phyloP scores from a whole-genome alignment of 495 filamentous ascomycete species.

The Rhizodiscina lignyota region DNA sequence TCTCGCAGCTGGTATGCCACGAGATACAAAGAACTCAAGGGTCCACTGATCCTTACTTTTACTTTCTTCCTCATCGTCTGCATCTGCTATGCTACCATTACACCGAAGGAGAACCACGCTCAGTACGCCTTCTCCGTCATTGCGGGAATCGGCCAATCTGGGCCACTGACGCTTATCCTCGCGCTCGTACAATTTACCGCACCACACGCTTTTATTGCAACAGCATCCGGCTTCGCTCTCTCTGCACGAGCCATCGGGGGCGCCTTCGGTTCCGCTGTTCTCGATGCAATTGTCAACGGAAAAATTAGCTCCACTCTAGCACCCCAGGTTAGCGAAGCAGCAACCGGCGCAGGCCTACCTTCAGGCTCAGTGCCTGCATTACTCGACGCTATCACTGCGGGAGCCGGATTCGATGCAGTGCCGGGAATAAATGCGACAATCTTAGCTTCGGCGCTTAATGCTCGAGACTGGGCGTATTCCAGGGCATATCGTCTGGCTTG shows the following conservation, averaged over 20 bases:
- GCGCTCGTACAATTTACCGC: conserved; percentile 35
- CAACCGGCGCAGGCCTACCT: conserved; percentile 25
- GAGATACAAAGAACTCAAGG: conserved; percentile 30
- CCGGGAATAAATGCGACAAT: conserved; percentile 19
- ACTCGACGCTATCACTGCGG: conserved; percentile 22
- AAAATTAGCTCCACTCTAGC: conserved; percentile 24
- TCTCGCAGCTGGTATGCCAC: conserved; percentile 22
- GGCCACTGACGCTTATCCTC: conserved; percentile 29
- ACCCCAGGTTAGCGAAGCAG: conserved; percentile 18
- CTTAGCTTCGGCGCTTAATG: conserved; percentile 19
- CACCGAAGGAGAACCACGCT: conserved; percentile 24
- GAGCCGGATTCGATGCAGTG: conserved; percentile 13
- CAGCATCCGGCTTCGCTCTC: conserved; percentile 34
- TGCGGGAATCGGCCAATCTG: conserved; percentile 30
- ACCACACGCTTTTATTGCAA: conserved; percentile 34
- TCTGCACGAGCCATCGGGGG: conserved; percentile 34
- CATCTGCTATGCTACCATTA: conserved; percentile 31
- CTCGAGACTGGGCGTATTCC: conserved; percentile 25
- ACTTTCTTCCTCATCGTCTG: conserved; percentile 27
- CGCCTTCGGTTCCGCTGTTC: conserved; percentile 33
- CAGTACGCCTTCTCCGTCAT: conserved; percentile 32
- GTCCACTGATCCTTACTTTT: conserved; percentile 29
- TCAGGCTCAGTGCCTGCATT: conserved; percentile 19
- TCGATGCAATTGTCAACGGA: conserved; percentile 35
- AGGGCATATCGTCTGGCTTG: conserved; percentile 31